Conservation (phyloP, 306 rosid genomes). For the Cucurbita pepo region DNA sequence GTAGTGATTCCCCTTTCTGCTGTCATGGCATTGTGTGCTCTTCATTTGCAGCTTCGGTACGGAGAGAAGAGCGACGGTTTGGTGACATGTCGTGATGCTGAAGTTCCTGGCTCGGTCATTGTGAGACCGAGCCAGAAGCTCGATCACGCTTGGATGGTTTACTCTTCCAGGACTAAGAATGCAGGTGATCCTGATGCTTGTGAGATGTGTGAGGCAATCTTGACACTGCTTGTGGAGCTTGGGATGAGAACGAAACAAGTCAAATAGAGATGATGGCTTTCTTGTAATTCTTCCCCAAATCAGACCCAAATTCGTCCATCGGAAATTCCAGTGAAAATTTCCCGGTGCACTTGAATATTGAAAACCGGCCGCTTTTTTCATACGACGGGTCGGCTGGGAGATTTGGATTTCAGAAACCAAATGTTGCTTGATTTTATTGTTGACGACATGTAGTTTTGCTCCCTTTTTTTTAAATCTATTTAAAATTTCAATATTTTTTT, state of each 20-base stretch:
- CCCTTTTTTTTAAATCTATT: too few species aligned
- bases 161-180: slow-evolving; percentile 40
- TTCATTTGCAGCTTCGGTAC: slow-evolving; percentile 54
- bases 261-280: neutral
- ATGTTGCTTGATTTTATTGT: neutral
- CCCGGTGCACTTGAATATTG: neutral
- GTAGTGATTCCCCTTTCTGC: slow-evolving; percentile 60
- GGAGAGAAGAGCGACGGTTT: slow-evolving; percentile 74
- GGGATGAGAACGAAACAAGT: slow-evolving; percentile 20
- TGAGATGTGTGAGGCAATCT: slow-evolving; percentile 73
- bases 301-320: neutral
- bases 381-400: neutral
- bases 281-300: neutral
- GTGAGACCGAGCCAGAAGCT: slow-evolving; percentile 54
- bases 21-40: slow-evolving; percentile 64
- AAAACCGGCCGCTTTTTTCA: neutral
- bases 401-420: neutral
- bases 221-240: slow-evolving; percentile 61
- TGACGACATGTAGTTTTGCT: neutral
- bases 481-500: too few species aligned
- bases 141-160: slow-evolving; percentile 87
- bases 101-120: slow-evolving; percentile 76
- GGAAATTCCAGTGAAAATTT: neutral
- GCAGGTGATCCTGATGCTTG: slow-evolving; percentile 40
- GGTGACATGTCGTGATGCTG: slow-evolving; percentile 56